These are phyloP conservation scores for Nicotiana knightiana DNA, from an alignment of 257 asterid species.

Conservation along the genomic window DNA sequence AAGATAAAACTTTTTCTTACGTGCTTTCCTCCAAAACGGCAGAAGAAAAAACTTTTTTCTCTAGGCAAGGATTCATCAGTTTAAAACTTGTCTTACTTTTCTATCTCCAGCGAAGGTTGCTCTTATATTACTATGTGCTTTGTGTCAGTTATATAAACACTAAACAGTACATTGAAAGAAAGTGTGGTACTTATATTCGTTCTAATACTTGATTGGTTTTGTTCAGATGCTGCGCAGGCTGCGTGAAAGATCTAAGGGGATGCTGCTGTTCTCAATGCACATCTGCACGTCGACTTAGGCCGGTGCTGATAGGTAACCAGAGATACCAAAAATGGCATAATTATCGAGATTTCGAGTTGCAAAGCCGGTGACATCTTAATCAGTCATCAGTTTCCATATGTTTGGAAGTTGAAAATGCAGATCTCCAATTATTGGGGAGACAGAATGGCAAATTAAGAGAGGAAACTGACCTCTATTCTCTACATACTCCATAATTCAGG, in stretches of 20 bases:
- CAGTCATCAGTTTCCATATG: background rate
- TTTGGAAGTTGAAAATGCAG: background rate
- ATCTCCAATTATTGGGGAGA: background rate
- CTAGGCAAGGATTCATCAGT: background rate
- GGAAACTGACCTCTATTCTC: background rate
- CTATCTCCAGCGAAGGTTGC: background rate
- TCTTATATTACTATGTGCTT: background rate
- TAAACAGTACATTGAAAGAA: background rate
- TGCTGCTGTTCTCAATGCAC: constrained; percentile 80
- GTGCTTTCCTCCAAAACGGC: too few species aligned
- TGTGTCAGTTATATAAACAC: background rate
- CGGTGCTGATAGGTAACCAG: constrained; percentile 56
- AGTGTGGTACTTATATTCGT: background rate
- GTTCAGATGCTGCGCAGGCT: constrained; percentile 65
- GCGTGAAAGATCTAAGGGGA: constrained; percentile 53
- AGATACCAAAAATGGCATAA: constrained; percentile 85
- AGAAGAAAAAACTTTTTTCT: too few species aligned
- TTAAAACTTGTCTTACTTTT: background rate
- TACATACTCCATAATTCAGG: background rate
- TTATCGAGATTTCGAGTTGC: constrained; percentile 58
- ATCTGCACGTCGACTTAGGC: constrained; percentile 68
- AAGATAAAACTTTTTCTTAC: background rate
- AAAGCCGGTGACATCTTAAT: constrained; percentile 19
- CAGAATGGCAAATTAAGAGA: background rate
- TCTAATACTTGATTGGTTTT: background rate